A percentile compares a stretch with the other conserved stretches of the same genome.
phyloP scores from a whole-genome alignment of 139 green algal species.

The Auxenochlorella pyrenoidosa region DNA sequence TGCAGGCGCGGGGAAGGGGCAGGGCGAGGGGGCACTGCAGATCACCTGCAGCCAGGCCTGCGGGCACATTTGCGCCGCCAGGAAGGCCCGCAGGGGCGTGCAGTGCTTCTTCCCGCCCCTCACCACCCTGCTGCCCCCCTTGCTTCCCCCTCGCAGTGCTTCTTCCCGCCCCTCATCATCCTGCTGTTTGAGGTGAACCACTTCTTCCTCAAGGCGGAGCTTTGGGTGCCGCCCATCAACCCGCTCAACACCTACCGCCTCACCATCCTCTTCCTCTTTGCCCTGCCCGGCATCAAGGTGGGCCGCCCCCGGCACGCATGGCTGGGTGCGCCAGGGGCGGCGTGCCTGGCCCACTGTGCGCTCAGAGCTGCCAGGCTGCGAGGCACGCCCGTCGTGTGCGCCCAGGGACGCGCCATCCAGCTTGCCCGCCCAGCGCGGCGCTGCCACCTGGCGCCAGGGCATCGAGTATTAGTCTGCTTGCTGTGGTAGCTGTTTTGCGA shows the following conservation, averaged over 20 bases:
- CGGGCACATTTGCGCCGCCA: neutral
- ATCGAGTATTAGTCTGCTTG: no score
- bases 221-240: constrained; percentile 91
- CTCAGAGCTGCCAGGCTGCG: no score
- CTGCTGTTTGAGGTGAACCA: constrained; percentile 78
- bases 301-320: neutral
- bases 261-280: constrained; percentile 65
- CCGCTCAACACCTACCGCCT: constrained; percentile 84
- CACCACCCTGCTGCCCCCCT: neutral
- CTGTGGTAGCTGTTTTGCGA: no score
- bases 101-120: no score
- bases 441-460: no score
- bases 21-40: neutral
- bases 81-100: neutral
- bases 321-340: neutral
- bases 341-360: no score
- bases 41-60: neutral
- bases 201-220: constrained; percentile 96
- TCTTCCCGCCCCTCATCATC: constrained; percentile 49
- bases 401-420: no score
- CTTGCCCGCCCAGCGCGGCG: neutral
- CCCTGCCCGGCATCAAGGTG: constrained; percentile 67
- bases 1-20: constrained; percentile 45
- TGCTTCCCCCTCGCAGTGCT: constrained; percentile 23
- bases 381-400: no score